phyloP scores from a whole-genome alignment of 345 rosid genomes.

The Rhizophora mangle region DNA sequence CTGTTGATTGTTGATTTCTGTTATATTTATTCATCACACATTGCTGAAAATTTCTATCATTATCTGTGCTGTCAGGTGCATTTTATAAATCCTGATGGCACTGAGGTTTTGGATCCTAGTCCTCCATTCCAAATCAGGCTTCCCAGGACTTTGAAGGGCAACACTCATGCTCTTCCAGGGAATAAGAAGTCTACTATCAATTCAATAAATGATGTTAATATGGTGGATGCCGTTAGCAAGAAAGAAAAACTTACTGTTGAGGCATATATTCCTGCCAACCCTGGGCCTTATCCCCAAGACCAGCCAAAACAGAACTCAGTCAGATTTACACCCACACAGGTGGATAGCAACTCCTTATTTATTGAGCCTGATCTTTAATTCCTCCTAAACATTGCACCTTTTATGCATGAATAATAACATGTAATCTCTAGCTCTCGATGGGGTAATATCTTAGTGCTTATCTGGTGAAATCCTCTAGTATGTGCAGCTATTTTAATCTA shows the following conservation, averaged over 20 bases:
- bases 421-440: too few species aligned
- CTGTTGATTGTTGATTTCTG: background rate
- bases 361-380: background rate
- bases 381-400: background rate
- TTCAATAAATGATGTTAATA: conserved; percentile 41
- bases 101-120: conserved; percentile 57
- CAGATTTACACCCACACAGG: conserved; percentile 95
- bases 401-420: background rate
- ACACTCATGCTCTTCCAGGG: conserved; percentile 71
- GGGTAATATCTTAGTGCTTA: too few species aligned
- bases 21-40: background rate
- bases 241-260: conserved; percentile 81
- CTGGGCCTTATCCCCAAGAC: conserved; percentile 99
- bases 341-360: conserved; percentile 19
- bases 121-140: conserved; percentile 81
- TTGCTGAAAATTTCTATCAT: too few species aligned
- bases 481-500: too few species aligned
- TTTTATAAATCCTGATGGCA: conserved; percentile 66
- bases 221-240: conserved; percentile 44
- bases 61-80: conserved; percentile 41
- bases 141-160: conserved; percentile 68
- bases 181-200: conserved; percentile 50
- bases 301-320: conserved; percentile 95
- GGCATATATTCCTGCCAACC: conserved; percentile 89
- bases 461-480: too few species aligned